Evolutionary conservation across 345 rosid genomes (phyloP), one percentile per base, ranked within the genome.

Genomic region (Citrus hindsii): DNA sequence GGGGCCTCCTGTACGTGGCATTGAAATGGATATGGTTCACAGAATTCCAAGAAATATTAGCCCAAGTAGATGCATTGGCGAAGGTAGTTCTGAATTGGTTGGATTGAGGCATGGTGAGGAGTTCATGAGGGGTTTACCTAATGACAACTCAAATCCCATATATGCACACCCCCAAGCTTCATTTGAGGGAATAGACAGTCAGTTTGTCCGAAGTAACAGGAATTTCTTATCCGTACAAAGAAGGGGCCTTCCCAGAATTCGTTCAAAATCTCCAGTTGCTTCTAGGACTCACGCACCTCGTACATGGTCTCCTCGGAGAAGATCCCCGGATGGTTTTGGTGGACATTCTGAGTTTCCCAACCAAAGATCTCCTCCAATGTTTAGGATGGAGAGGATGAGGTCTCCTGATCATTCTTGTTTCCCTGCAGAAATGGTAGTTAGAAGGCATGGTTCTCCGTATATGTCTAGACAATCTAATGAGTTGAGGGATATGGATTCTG

Each of bases 401-500:
- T 90, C 97, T 70, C 95, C 97, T 53, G 90, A 89, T 4, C 90
- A 87, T 71, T 78, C 92, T 85, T 84, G 91, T 81, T 91, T 86
- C 73, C 69, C 86, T 22, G 84, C 87, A 73, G 93, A 88, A n/a
- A 84, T 87, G 88, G 86, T 81, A 61, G 79, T 61, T n/a, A 92
- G 97, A 84, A 85, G 92, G 83, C 93, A 87, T 53, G 83, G 82
- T 79, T 90, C 97, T 66, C 97, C 98, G 60, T 94, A 81, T 86
- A 46, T 83, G 33, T 76, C 91, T 58, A 82, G 92, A 76, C 85
- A 87, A 51, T 69, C 85, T 69, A 86, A 92, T 85, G 89, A 88
- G 73, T 73, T 87, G 77, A 88, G 92, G 76, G 93, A 89, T 12
- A 82, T 92, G 79, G 91, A 90, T 78, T 82, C 87, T 74, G 80